These are phyloP conservation scores for Musa acuminata DNA, from an alignment of 176 grass and related monocot species.

Conservation along the genomic window DNA sequence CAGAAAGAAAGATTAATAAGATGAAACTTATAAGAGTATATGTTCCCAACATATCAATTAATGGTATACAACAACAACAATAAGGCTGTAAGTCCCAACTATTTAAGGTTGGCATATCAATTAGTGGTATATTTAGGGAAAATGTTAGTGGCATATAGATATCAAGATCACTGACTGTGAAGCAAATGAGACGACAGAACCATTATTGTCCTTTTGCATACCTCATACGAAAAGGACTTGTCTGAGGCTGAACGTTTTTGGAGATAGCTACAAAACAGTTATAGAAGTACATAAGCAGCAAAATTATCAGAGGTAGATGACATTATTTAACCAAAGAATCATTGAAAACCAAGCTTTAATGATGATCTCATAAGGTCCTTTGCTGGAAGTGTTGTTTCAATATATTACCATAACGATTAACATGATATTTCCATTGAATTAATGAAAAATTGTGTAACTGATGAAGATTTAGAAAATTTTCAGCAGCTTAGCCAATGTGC, in stretches of 20 bases:
- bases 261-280: conserved; percentile 50
- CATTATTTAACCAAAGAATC: background rate
- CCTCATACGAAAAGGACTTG: conserved; percentile 85
- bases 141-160: too few relatives aligned
- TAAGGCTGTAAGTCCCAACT: too few relatives aligned
- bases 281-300: conserved; percentile 15
- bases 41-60: too few relatives aligned
- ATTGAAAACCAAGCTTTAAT: background rate
- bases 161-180: background rate
- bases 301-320: conserved; percentile 3
- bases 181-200: background rate
- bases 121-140: background rate
- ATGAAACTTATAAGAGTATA: too few relatives aligned
- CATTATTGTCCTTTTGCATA: conserved; percentile 21
- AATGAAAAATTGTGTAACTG: background rate
- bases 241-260: conserved; percentile 47
- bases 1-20: background rate
- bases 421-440: background rate
- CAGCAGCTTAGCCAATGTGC: conserved; percentile 1
- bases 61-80: too few relatives aligned
- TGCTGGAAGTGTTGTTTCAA: background rate
- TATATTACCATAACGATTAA: background rate
- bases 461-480: background rate
- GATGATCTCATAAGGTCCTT: background rate
- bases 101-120: too few relatives aligned